Base-by-base conservation (phyloP, 1,139 yeast species). In the Magnusiomyces suaveolens region DNA sequence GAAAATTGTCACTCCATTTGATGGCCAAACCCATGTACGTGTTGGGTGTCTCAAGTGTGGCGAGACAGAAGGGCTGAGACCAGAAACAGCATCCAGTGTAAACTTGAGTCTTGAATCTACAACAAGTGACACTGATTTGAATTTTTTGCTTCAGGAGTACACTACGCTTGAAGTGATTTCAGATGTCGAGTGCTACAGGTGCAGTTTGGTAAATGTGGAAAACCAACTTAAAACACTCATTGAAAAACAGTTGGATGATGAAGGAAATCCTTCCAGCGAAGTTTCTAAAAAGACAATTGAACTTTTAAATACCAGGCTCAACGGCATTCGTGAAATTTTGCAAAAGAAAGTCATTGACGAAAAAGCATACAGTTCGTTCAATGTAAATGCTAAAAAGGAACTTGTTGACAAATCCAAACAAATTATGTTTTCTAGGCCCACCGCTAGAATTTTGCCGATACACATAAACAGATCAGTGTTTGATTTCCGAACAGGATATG, bases 391-490 rank as follows among this genome's bases (percentile, higher is more conserved):
- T 63, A 83, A 84, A 80, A 79, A 83, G 55, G 79, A 82, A 56
- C 86, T 85, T 66, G 81, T 88, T 6, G 83, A 80, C 53, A 90
- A 90, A 69, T 82, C 90, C 6, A 89, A 88, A 68, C 96, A 89
- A 66, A 83, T 84, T 25, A 76, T 81, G 64, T 77, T 88, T 60
- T 79, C 89, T 26, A 77, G 89, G 64, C 96, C 97, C 0, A 62
- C 62, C 24, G 90, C 97, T 2, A 87, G 92, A 18, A 75, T 88
- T 58, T 74, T 90, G 54, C 81, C 92, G 55, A 79, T 90, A 51
- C 97, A 90, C 69, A 85, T 90, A 56, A 90, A 90, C 67, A 79
- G 97, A 64, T 87, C 95, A 1, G 96, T 88, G 12, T 90, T 89
- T 70, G 97, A 90, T 68, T 87, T 94, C 54, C 74, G 81, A 57